A percentile compares a stretch with the other conserved stretches of the same genome.
Evolutionary conservation across 1,284 basidiomycete genomes (phyloP).

Genomic region (Puccinia polysora): DNA sequence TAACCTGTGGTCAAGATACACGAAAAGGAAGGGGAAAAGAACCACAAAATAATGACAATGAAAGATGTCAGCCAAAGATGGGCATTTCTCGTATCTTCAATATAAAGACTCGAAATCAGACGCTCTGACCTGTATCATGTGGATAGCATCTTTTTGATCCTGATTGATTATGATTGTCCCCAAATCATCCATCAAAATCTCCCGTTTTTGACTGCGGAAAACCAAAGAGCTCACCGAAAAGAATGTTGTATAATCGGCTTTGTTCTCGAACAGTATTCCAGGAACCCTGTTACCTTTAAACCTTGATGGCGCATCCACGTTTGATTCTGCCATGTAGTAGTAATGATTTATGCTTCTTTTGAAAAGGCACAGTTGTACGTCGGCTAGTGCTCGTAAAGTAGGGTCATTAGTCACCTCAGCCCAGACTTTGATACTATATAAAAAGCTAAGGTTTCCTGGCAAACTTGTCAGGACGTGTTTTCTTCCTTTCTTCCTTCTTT

Average conservation of each 20-base stretch:
- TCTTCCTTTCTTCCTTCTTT: no score
- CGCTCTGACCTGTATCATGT: slow-evolving; percentile 42
- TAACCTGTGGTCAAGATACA: slow-evolving; percentile 6
- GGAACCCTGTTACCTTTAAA: slow-evolving; percentile 40
- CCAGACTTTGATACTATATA: slow-evolving; percentile 42
- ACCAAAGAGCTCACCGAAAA: slow-evolving; percentile 24
- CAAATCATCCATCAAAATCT: not conserved
- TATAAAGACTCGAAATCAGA: not conserved
- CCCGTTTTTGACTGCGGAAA: not conserved
- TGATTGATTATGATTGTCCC: no score
- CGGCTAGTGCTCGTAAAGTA: slow-evolving; percentile 15
- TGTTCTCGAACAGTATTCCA: slow-evolving; percentile 43
- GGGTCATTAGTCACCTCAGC: slow-evolving; percentile 26
- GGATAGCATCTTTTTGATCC: slow-evolving; percentile 43
- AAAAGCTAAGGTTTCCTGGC: slow-evolving; percentile 18
- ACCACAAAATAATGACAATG: no score
- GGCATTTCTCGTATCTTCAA: not conserved
- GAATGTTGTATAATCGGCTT: slow-evolving; percentile 43
- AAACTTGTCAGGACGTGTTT: not conserved
- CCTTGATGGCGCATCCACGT: not conserved
- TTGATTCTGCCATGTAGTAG: slow-evolving; percentile 40
- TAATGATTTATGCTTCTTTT: slow-evolving; percentile 36
- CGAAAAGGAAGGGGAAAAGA: no score
- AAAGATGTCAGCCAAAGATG: no score
- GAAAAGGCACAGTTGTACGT: slow-evolving; percentile 37